Base-by-base conservation (phyloP, 257 asterid species). In the Ajuga chamaepitys region DNA sequence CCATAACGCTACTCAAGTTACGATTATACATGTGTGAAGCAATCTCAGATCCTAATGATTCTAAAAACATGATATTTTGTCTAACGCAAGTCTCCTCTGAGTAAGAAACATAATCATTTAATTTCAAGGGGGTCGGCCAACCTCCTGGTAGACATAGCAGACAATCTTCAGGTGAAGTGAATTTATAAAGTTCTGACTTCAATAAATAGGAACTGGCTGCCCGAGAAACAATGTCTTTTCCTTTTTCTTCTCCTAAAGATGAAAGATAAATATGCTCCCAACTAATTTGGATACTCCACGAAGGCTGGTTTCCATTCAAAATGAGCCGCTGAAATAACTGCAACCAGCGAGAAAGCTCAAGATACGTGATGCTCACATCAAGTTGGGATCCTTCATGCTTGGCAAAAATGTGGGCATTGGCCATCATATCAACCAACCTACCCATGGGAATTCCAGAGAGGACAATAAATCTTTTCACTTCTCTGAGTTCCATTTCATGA, bases 291-390 rank as follows among this genome's bases (percentile, higher is more conserved):
- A 94, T 82, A 74, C 97, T 88, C 97, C 97, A 88, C 60, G 81
- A 42, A 14, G 88, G 80, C 47, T 32, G 84, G 80, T 90, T 94
- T 35, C 97, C 99, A 61, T 77, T 73, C 18, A 78, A 55, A 62
- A 94, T 75, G 41, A 94, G 97, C 79, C 74, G 80, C 73, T 80
- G 88, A 64, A 94, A 88, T 75, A 94, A 77, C 70, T 85, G 95
- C 61, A 90, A 77, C 99, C 99, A 94, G 34, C 96, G 90, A 22
- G 93, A 86, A 75, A 94, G 96, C 73, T 94, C 97, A 67, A 90
- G 99, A 77, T 81, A 77, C 14, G 96, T 84, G 55, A 94, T 85
- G 67, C 77, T 70, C 53, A 83, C 85, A 78, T 72, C 75, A 66
- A 78, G 74, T 67, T 10, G 76, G 22, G 77, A 77, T 37, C 95